Evolutionary conservation across 805 yeast species (phyloP).

Genomic region (Spathaspora gorwiae): DNA sequence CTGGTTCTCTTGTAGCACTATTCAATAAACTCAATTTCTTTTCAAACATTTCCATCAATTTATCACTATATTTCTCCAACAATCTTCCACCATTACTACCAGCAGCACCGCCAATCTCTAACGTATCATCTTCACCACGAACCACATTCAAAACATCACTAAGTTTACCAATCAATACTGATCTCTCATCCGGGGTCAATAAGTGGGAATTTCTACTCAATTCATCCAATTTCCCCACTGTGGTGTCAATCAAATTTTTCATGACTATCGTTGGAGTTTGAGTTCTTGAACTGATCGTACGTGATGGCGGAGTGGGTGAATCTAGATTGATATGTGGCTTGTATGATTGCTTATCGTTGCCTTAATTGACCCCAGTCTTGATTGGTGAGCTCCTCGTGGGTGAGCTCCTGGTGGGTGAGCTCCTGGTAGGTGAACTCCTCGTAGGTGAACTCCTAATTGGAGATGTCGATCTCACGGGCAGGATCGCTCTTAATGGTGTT

Average conservation of each 20-base stretch:
- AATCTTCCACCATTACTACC: constrained; percentile 15
- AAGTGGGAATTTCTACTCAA: background rate
- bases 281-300: background rate
- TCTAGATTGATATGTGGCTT: background rate
- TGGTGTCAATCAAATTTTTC: background rate
- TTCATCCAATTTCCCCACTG: constrained; percentile 3
- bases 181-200: constrained; percentile 2
- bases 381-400: too few species aligned
- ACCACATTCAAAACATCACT: background rate
- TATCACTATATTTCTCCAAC: constrained; percentile 36
- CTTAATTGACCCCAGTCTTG: too few species aligned
- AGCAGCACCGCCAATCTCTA: too few species aligned
- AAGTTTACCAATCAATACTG: background rate
- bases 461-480: background rate
- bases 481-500: constrained; percentile 12
- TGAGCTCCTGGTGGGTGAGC: too few species aligned
- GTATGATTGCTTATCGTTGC: too few species aligned
- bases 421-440: too few species aligned
- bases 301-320: background rate
- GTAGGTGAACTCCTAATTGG: background rate
- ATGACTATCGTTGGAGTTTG: too few species aligned
- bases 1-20: background rate
- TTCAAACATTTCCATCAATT: constrained; percentile 26
- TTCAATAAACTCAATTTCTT: constrained; percentile 16
- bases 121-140: too few species aligned